A percentile compares a stretch with the other conserved stretches of the same genome.
These are phyloP conservation scores for Senna siamea DNA, from an alignment of 306 rosid species.

Conservation along the genomic window DNA sequence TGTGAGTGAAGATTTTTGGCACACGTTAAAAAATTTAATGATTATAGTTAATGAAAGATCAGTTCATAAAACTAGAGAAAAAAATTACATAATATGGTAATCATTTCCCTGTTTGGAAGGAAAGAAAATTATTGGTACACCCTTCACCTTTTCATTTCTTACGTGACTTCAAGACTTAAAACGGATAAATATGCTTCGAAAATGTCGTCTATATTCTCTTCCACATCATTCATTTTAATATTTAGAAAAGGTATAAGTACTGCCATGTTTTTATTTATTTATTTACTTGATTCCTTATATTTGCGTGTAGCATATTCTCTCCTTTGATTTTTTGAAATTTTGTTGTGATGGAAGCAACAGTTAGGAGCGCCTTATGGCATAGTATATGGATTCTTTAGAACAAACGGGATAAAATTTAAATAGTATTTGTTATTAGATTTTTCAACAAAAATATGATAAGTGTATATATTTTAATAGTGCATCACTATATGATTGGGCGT, in stretches of 20 bases:
- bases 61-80: slow-evolving; percentile 7
- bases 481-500: no score
- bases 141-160: not conserved
- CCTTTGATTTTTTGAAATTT: not conserved
- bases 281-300: not conserved
- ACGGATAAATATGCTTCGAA: not conserved
- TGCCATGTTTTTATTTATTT: not conserved
- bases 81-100: not conserved
- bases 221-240: not conserved
- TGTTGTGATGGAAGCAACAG: not conserved
- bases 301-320: not conserved
- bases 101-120: not conserved
- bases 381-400: not conserved
- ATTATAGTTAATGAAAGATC: not conserved
- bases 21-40: not conserved
- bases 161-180: not conserved
- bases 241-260: not conserved
- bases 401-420: slow-evolving; percentile 1
- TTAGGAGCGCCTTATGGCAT: slow-evolving; percentile 7
- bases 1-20: not conserved
- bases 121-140: not conserved
- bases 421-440: no score
- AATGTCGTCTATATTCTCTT: not conserved
- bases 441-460: no score
- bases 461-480: no score